A percentile compares a stretch with the other conserved stretches of the same genome.
Conservation (phyloP, 768 basidiomycete genomes). For the Lentinula boryana region DNA sequence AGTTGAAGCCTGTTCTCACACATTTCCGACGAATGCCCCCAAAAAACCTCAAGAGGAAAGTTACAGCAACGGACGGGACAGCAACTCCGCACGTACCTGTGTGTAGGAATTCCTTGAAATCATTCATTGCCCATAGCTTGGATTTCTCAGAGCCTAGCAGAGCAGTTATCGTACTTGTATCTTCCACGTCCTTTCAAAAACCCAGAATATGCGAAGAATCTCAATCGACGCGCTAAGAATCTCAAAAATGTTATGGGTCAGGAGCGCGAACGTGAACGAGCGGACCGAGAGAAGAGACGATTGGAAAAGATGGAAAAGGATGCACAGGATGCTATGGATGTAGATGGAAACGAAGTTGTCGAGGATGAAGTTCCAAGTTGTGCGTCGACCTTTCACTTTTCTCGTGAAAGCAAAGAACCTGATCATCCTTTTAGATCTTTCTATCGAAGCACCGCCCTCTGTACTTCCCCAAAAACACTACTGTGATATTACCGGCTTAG, state of each 20-base stretch:
- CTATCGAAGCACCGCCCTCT: conserved; percentile 83
- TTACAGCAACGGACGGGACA: conserved; percentile 5
- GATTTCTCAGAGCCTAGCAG: conserved; percentile 50
- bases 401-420: background rate
- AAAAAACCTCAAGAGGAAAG: conserved; percentile 19
- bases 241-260: conserved; percentile 72
- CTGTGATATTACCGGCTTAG: conserved; percentile 84
- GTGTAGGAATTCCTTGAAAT: background rate
- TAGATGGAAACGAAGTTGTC: conserved; percentile 34
- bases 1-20: background rate
- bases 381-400: conserved; percentile 22
- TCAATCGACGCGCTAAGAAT: conserved; percentile 71
- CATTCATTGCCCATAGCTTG: background rate
- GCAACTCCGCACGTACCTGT: conserved; percentile 15
- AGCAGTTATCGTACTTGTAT: conserved; percentile 69
- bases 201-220: conserved; percentile 59
- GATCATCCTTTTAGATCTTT: conserved; percentile 45
- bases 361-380: conserved; percentile 72
- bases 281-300: conserved; percentile 55
- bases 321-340: conserved; percentile 38
- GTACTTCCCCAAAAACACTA: conserved; percentile 70
- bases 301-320: conserved; percentile 37
- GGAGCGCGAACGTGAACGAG: conserved; percentile 72
- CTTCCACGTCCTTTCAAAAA: conserved; percentile 76
- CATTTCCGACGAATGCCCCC: conserved; percentile 14